These are phyloP conservation scores for Luvunga scandens DNA, from an alignment of 345 rosid species.

Conservation along the genomic window DNA sequence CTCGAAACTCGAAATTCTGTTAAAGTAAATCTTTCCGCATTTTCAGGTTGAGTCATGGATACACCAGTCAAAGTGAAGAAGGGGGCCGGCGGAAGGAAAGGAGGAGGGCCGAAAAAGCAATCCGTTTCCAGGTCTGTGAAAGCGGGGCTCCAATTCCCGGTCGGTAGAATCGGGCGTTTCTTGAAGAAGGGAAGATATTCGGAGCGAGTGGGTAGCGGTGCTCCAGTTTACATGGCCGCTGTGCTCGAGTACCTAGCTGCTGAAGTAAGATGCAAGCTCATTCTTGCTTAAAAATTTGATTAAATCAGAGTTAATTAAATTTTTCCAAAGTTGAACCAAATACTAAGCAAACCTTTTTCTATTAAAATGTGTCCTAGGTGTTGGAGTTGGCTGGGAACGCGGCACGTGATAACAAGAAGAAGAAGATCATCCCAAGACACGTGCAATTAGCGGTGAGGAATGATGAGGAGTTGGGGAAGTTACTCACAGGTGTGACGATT, in stretches of 20 bases:
- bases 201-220: slow-evolving; percentile 32
- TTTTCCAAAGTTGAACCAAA: no score
- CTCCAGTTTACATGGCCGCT: slow-evolving; percentile 39
- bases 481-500: slow-evolving; percentile 28
- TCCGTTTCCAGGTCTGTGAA: slow-evolving; percentile 28
- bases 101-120: slow-evolving; percentile 37
- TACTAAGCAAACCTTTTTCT: no score
- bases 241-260: slow-evolving; percentile 40
- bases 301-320: background rate
- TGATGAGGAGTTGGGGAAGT: slow-evolving; percentile 33
- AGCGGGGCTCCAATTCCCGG: slow-evolving; percentile 38
- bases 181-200: slow-evolving; percentile 36
- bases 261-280: slow-evolving; percentile 10
- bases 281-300: background rate
- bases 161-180: slow-evolving; percentile 35
- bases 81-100: slow-evolving; percentile 36
- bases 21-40: background rate
- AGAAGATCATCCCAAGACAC: slow-evolving; percentile 26
- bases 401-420: slow-evolving; percentile 35
- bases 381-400: slow-evolving; percentile 33
- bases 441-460: slow-evolving; percentile 26
- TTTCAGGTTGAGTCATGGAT: slow-evolving; percentile 19
- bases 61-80: slow-evolving; percentile 25
- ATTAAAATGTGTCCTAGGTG: slow-evolving; percentile 1
- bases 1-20: background rate